These are phyloP conservation scores for Musa beccarii DNA, from an alignment of 176 grass and related monocot genomes.

Conservation along the genomic window DNA sequence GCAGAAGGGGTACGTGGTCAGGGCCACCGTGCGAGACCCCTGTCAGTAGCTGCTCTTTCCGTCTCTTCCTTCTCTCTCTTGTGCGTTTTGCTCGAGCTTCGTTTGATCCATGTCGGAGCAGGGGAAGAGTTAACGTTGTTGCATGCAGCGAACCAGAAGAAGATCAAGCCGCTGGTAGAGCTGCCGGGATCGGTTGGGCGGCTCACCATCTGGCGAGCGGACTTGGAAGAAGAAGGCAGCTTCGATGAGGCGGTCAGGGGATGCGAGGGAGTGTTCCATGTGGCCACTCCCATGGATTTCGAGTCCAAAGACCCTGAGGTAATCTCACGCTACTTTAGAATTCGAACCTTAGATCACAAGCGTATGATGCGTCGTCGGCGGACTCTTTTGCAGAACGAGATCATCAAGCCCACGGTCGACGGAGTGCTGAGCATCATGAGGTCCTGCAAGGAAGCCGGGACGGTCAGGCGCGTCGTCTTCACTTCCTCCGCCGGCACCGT, in stretches of 20 bases:
- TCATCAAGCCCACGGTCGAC: slow-evolving; percentile 77
- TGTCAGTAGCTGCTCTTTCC: slow-evolving; percentile 19
- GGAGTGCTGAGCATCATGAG: slow-evolving; percentile 80
- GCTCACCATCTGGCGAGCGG: slow-evolving; percentile 61
- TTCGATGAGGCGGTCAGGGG: slow-evolving; percentile 54
- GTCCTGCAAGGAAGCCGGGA: slow-evolving; percentile 73
- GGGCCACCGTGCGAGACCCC: slow-evolving; percentile 58
- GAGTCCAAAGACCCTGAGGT: slow-evolving; percentile 82
- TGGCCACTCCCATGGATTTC: slow-evolving; percentile 95
- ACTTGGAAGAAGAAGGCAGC: slow-evolving; percentile 52
- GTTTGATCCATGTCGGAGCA: neutral
- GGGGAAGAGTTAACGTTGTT: too few species aligned
- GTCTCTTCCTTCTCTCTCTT: too few species aligned
- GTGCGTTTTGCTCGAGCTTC: too few species aligned
- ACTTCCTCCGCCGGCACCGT: slow-evolving; percentile 71
- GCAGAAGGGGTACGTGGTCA: slow-evolving; percentile 1
- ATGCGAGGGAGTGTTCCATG: slow-evolving; percentile 81
- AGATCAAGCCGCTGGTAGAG: slow-evolving; percentile 64
- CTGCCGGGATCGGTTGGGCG: slow-evolving; percentile 44
- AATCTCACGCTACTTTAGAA: too few species aligned
- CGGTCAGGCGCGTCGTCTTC: slow-evolving; percentile 72
- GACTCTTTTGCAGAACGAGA: slow-evolving; percentile 48
- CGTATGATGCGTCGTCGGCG: too few species aligned
- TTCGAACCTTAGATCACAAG: too few species aligned
- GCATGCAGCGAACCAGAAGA: slow-evolving; percentile 40